Base-by-base conservation (phyloP, 768 basidiomycete genomes). In the Lentinula lateritia region DNA sequence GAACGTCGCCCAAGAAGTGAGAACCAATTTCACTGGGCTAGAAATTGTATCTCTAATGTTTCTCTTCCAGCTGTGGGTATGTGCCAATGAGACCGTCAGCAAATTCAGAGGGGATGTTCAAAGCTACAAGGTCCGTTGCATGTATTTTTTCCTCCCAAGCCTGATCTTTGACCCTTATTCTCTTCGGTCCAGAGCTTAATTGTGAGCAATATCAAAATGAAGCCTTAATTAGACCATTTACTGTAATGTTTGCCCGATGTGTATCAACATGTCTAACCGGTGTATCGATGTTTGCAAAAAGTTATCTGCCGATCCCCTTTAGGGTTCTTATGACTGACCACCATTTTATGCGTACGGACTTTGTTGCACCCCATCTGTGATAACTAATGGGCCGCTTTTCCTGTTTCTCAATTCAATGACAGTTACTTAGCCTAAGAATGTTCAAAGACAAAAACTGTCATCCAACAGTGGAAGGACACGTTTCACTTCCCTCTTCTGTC, bases 31-130 rank as follows among this genome's bases (percentile, higher is more conserved):
- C 57, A 45, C 4, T 0, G 18, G 28, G 13, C 16, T 10, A 43
- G 5, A 2, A 28, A 61, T 65, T 62, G 61, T 63, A 35, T 1
- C 15, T 52, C 45, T 9, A 42, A 65, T 45, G 3, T 18, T 12
- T 23, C 28, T 4, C 16, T 56, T 8, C 28, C 69, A 95, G 92
- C 82, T 98, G 20, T 98, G 94, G 93, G 94, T 97, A 9, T 98
- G 95, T 67, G 88, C 86, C 35, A 90, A 94, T 68, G 87, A 83
- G 56, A 88, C 87, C 0, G 90, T 93, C 36, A 76, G 75, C 61
- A 92, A 93, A 72, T 96, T 94, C 79, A 85, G 76, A 72, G 93
- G 94, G 42, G 95, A 97, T 68, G 95, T 97, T 0, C 84, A 92
- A 68, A 85, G 83, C 10, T 97, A 97, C 81, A 97, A 96, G 89